Evolutionary conservation across 192 early-diverging fungal species (phyloP).

Genomic region (Coemansia sp.): DNA sequence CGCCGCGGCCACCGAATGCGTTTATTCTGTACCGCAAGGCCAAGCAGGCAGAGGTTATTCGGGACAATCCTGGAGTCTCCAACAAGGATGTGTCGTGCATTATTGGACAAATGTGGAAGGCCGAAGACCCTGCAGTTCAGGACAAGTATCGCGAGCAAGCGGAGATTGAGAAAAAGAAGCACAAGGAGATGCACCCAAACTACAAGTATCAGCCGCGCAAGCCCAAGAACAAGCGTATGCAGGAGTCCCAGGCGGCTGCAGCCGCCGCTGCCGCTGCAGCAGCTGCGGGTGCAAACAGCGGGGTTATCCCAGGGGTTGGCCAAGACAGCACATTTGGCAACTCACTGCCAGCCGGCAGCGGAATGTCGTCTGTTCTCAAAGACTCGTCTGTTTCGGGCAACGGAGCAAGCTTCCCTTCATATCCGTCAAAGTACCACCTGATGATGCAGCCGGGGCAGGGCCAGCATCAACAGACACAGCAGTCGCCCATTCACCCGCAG

Average conservation of each 20-base stretch:
- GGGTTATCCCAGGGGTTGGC: constrained; percentile 19
- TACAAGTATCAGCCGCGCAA: constrained; percentile 61
- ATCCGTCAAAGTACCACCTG: constrained; percentile 44
- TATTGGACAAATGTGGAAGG: constrained; percentile 58
- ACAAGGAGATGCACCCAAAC: constrained; percentile 55
- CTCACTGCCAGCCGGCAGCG: constrained; percentile 5
- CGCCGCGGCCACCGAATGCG: constrained; percentile 54
- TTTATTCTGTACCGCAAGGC: constrained; percentile 59
- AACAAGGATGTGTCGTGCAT: constrained; percentile 59
- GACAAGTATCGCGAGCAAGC: constrained; percentile 56
- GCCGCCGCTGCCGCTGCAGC: constrained; percentile 10
- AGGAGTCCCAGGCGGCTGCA: constrained; percentile 35
- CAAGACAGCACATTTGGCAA: constrained; percentile 31
- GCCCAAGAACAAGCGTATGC: constrained; percentile 50
- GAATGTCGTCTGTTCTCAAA: constrained; percentile 34
- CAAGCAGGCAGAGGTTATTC: constrained; percentile 55
- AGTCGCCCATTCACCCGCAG: constrained; percentile 16
- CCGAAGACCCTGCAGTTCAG: constrained; percentile 44
- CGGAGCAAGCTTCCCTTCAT: constrained; percentile 26
- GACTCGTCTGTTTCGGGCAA: constrained; percentile 12
- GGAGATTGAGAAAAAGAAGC: constrained; percentile 54
- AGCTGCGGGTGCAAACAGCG: not conserved
- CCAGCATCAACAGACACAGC: constrained; percentile 18
- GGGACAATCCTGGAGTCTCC: constrained; percentile 52
- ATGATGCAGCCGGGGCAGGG: constrained; percentile 50